These are phyloP conservation scores for Bipolaris victoriae DNA, from an alignment of 2,329 filamentous ascomycete species.

Conservation along the genomic window DNA sequence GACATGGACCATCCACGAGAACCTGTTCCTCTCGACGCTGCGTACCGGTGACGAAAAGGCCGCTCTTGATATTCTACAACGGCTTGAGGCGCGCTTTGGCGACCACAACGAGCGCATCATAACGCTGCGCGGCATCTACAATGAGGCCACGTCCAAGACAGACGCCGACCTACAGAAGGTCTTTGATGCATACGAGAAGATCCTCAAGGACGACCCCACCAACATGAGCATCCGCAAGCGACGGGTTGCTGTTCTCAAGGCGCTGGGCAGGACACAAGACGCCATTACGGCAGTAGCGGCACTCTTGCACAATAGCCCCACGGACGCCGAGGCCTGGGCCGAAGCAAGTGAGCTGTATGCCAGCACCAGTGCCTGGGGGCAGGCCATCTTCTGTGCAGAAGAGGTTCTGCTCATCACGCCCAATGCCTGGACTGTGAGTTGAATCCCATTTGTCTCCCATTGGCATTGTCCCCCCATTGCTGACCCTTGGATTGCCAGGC, in stretches of 20 bases:
- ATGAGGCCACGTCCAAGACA: conserved; percentile 78
- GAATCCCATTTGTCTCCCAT: not conserved
- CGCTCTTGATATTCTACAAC: conserved; percentile 75
- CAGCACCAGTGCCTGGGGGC: conserved; percentile 75
- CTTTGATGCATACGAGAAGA: conserved; percentile 76
- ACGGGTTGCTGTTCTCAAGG: conserved; percentile 77
- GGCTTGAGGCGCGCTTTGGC: conserved; percentile 81
- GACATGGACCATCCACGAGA: conserved; percentile 85
- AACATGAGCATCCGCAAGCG: conserved; percentile 89
- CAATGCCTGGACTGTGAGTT: conserved; percentile 90
- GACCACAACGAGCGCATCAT: conserved; percentile 83
- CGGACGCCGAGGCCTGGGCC: conserved; percentile 91
- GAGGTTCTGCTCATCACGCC: conserved; percentile 86
- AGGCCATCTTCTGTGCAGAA: conserved; percentile 87
- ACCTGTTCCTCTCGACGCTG: conserved; percentile 82
- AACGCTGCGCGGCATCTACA: conserved; percentile 80
- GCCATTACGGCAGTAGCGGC: conserved; percentile 76
- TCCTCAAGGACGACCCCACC: conserved; percentile 73
- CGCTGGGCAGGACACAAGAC: conserved; percentile 71
- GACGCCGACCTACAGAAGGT: conserved; percentile 70
- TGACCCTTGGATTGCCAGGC: conserved; percentile 59
- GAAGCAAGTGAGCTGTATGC: conserved; percentile 90
- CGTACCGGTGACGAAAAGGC: conserved; percentile 81
- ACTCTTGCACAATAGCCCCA: conserved; percentile 82
- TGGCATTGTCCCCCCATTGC: too few species aligned